Percentiles rank a stretch among this genome's conserved stretches.
Evolutionary conservation across 441 rosid species (phyloP).

Genomic region (California macrophylla): DNA sequence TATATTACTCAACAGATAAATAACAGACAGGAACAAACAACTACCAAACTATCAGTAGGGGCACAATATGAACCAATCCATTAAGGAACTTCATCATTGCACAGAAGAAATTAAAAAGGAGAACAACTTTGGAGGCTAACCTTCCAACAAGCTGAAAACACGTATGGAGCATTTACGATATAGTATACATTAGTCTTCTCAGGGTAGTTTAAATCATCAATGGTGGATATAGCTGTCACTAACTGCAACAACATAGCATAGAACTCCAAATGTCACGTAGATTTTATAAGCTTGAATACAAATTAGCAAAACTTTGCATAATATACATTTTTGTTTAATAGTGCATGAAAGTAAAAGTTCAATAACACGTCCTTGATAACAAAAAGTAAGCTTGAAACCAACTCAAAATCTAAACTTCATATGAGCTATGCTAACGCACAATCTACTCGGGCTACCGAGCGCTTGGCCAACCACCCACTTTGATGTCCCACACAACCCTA

Average conservation of each 20-base stretch:
- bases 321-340: not conserved
- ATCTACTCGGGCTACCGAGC: too few relatives aligned
- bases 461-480: too few relatives aligned
- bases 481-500: too few relatives aligned
- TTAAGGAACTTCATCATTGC: not conserved
- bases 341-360: not conserved
- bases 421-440: too few relatives aligned
- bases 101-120: conserved; percentile 2
- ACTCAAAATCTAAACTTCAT: too few relatives aligned
- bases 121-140: conserved; percentile 23
- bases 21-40: not conserved
- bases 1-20: not conserved
- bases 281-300: not conserved
- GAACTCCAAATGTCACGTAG: conserved; percentile 3
- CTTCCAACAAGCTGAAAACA: conserved; percentile 96
- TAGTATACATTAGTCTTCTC: conserved; percentile 83
- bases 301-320: not conserved
- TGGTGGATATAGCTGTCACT: conserved; percentile 60
- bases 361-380: not conserved
- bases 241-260: conserved; percentile 37
- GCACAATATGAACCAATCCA: not conserved
- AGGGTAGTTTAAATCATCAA: conserved; percentile 92
- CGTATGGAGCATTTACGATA: conserved; percentile 76
- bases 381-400: not conserved
- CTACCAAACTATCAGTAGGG: not conserved